A percentile compares a stretch with the other conserved stretches of the same genome.
Conservation (phyloP, 495 filamentous ascomycete species). For the Penicillium coprophilum region DNA sequence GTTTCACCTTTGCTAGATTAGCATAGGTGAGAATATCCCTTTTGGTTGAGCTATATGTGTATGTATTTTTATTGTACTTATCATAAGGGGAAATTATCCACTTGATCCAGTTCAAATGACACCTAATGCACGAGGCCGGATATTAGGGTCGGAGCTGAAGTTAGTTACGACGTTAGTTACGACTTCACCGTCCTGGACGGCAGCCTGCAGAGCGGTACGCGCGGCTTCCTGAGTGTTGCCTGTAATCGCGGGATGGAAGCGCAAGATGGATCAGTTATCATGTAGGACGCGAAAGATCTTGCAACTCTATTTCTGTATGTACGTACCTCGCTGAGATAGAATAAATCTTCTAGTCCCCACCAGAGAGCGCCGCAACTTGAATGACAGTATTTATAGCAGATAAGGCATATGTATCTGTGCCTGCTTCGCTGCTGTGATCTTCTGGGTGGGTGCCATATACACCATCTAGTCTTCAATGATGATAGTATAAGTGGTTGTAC, state of each 20-base stretch:
- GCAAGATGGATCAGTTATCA: neutral
- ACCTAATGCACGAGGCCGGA: neutral
- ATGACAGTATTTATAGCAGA: neutral
- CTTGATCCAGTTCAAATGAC: neutral
- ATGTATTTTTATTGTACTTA: no score
- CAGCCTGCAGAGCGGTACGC: neutral
- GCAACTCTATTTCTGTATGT: neutral
- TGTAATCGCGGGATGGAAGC: neutral
- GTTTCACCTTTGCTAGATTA: no score
- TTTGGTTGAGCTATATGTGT: no score
- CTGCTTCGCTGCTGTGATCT: neutral
- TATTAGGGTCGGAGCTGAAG: neutral
- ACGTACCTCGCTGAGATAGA: neutral
- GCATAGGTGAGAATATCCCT: no score
- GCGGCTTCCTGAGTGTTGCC: neutral
- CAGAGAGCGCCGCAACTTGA: neutral
- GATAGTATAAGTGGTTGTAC: neutral
- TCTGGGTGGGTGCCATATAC: neutral
- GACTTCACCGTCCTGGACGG: neutral
- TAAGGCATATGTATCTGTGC: neutral
- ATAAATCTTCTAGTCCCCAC: neutral
- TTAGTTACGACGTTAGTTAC: neutral
- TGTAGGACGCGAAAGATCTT: neutral
- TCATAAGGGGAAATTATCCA: no score
- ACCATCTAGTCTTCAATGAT: neutral